Base-by-base conservation (phyloP, 352 stramenopile genomes). In the Peronospora destructor region DNA sequence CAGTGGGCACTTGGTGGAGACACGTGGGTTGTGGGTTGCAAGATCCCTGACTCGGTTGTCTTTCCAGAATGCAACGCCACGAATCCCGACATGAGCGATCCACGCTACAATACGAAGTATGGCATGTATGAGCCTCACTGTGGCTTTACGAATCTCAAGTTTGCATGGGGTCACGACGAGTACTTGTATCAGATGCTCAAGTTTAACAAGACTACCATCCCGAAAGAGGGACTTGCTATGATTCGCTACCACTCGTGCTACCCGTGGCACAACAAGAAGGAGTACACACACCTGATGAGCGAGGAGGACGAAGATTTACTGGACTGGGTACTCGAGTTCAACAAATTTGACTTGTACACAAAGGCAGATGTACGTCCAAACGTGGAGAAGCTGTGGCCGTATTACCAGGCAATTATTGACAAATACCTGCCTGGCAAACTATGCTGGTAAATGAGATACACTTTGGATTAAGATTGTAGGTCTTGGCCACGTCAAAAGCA, bases 311-410 rank as follows among this genome's bases (percentile, higher is more conserved):
- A 89, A 3, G 76, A 94, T 36, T 54, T 89, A 34, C 59, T 94
- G 36, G 83, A 96, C 59, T 96, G 87, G 87, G 83, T 97, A 37
- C 74, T 94, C 48, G 76, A 90, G 63, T 97, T 97, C 60, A 95
- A 96, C 68, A 89, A 91, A 64, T 96, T 96, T 57, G 91, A 97
- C 61, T 56, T 97, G 19, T 97, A 97, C 73, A 97, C 86, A 14
- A 96, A 97, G 55, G 77, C 84, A 46, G 77, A 91, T 42, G 73
- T 72, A 25, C 68, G 80, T 41, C 81, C 79, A 2, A 76, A 91
- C 45, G 74, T 94, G 34, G 52, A 90, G 52, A 59, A 83, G 59
- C 73, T 97, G 39, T 97, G 85, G 87, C 87, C 84, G 2, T 96
- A 97, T 66, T 97, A 97, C 67, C 70, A 89, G 52, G 65, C 57